Base-by-base conservation (phyloP, 1,284 basidiomycete species). In the Malassezia dermatis region DNA sequence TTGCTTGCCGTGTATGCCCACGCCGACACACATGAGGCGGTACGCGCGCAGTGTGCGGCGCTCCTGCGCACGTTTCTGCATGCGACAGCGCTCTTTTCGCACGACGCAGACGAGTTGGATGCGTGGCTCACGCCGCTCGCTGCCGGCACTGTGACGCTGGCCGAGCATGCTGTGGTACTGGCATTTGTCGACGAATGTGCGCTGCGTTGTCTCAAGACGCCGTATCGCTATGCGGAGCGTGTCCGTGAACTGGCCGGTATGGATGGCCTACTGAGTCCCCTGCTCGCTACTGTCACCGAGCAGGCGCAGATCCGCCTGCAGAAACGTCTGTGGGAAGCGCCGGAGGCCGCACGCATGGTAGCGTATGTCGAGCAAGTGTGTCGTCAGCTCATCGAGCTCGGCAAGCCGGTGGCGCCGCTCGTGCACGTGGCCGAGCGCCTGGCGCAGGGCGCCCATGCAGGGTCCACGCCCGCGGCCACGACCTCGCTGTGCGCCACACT, bases 141-240 rank as follows among this genome's bases (percentile, higher is more conserved):
- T 13, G 15, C 1, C 72, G 84, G 1, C 82, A 2, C 70, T 61
- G 2, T 77, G 73, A 10, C 66, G 68, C 17, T 78, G 79, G 39
- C 48, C 1, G 72, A 77, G 7, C 76, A 84, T 35, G 79, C 78
- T 0, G 82, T 82, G 56, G 80, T 90, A 3, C 77, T 87, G 4
- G 66, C 77, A 0, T 90, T 94, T 76, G 63, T 94, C 12, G 90
- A 96, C 64, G 87, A 90, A 43, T 93, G 88, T 67, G 78, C 86
- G 7, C 83, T 86, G 53, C 81, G 88, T n/a, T 89, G 85, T 62
- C 69, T 84, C 60, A 89, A 87, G 76, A 86, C 84, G 0, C 86
- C 89, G 0, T 88, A 91, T 73, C 81, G 83, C 32, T 96, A 94
- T 71, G 79, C 93, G 51, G 90, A 95, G 66, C 83, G 84, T 11